Conservation (phyloP, 768 basidiomycete species). For the Phylloporus scabripes region DNA sequence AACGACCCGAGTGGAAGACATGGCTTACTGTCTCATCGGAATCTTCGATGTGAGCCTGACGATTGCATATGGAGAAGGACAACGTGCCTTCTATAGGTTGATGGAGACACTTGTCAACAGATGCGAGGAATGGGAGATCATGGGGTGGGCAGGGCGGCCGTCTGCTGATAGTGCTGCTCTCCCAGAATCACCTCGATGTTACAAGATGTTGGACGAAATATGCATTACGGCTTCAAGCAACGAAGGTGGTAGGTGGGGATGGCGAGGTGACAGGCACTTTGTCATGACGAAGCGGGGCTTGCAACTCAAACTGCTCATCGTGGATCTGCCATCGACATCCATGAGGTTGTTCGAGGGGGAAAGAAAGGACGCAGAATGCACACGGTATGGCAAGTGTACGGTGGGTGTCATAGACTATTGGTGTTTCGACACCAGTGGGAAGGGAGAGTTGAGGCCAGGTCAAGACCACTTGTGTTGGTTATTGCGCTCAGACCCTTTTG, state of each 20-base stretch:
- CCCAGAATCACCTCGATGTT: constrained; percentile 29
- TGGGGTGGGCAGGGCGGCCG: constrained; percentile 26
- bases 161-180: constrained; percentile 27
- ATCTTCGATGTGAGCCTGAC: constrained; percentile 31
- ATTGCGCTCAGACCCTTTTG: constrained; percentile 25
- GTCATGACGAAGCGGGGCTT: constrained; percentile 31
- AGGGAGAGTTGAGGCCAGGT: constrained; percentile 17
- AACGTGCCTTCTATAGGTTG: constrained; percentile 28
- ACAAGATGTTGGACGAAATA: constrained; percentile 16
- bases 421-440: constrained; percentile 28
- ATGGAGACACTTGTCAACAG: constrained; percentile 27
- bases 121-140: constrained; percentile 30
- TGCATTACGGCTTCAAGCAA: neutral
- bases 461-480: constrained; percentile 29
- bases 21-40: constrained; percentile 31
- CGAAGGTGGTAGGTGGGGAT: neutral
- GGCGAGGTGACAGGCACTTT: constrained; percentile 28
- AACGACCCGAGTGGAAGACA: constrained; percentile 31
- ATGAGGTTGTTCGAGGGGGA: constrained; percentile 16
- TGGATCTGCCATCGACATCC: constrained; percentile 17
- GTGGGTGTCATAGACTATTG: constrained; percentile 29
- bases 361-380: constrained; percentile 10
- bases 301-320: constrained; percentile 21
- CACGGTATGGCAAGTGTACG: constrained; percentile 16
- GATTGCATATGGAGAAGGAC: constrained; percentile 33